Evolutionary conservation across 805 yeast genomes (phyloP), one percentile per base, ranked within the genome.

Genomic region (Debaryomyces tyrocola): DNA sequence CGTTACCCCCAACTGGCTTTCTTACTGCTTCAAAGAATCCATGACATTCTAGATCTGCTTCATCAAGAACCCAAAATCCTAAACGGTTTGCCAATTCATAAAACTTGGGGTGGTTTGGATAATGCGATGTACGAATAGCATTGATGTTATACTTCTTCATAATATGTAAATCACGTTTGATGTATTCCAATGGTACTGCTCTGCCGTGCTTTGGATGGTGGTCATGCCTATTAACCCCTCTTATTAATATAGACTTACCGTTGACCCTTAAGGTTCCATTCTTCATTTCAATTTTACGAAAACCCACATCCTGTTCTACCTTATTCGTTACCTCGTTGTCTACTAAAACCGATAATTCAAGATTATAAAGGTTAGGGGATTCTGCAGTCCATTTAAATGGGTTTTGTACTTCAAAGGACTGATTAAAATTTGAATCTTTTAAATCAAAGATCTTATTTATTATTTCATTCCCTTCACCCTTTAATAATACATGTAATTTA

Each of bases 201-300:
- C 73, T 55, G 12, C 74, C 74, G 37, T 46, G 49, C 15, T 40
- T 43, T 2, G 69, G 58, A 47, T 68, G 66, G 46, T 67, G 64
- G 31, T 68, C 74, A 46, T 68, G 74, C 9, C 72, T 56, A 50
- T 68, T 68, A 12, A 63, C 64, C 11, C 74, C 74, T 20, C 61
- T 55, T 18, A 68, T 41, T 34, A 60, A 52, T 29, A 68, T 51
- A 1, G 62, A 57, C 40, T 36, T 47, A 11, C 67, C 67, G 46
- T 68, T 68, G 41, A 66, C 63, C 20, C 45, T 43, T 21, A 68
- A 54, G 6, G 51, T 44, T 1, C 70, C 67, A 27, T 52, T 54
- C 18, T 40, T 44, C 39, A 66, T 50, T 44, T 60, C 63, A 7
- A 61, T 58, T 14, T 55, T 53, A 11, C 69, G 55, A 44, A 67